These are phyloP conservation scores for Cytospora leucostoma DNA, from an alignment of 2,329 filamentous ascomycete species.

Conservation along the genomic window DNA sequence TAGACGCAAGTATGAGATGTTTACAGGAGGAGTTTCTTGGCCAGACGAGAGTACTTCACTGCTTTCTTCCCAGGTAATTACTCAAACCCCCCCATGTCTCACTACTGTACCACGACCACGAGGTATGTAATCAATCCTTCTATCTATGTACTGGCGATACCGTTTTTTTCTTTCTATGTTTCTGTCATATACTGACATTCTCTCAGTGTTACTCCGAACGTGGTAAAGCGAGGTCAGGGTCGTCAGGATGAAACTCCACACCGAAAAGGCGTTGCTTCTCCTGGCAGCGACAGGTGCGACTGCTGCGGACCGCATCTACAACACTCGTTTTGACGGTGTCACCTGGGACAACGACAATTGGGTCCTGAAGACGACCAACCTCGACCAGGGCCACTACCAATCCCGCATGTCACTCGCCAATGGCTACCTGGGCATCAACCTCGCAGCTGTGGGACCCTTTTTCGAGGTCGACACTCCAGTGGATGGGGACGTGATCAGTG, in stretches of 20 bases:
- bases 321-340: constrained; percentile 33
- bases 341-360: constrained; percentile 35
- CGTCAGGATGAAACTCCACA: not conserved
- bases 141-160: not conserved
- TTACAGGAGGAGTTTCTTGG: not conserved
- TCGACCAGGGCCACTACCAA: constrained; percentile 35
- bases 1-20: not conserved
- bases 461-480: constrained; percentile 33
- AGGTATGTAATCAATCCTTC: not conserved
- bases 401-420: constrained; percentile 36
- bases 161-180: not conserved
- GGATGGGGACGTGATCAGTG: constrained; percentile 48
- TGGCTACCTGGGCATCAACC: constrained; percentile 35
- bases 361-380: constrained; percentile 31
- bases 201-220: not conserved
- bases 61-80: not conserved
- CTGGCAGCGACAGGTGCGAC: not conserved
- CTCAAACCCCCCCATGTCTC: constrained; percentile 18
- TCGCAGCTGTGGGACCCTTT: constrained; percentile 34
- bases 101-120: constrained; percentile 5
- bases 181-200: not conserved
- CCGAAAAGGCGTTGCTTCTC: not conserved
- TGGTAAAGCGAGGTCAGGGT: not conserved
- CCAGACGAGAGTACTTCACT: not conserved
- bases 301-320: constrained; percentile 24